These are phyloP conservation scores for Chlorociboria aeruginascens DNA, from an alignment of 495 filamentous ascomycete species.

Conservation along the genomic window DNA sequence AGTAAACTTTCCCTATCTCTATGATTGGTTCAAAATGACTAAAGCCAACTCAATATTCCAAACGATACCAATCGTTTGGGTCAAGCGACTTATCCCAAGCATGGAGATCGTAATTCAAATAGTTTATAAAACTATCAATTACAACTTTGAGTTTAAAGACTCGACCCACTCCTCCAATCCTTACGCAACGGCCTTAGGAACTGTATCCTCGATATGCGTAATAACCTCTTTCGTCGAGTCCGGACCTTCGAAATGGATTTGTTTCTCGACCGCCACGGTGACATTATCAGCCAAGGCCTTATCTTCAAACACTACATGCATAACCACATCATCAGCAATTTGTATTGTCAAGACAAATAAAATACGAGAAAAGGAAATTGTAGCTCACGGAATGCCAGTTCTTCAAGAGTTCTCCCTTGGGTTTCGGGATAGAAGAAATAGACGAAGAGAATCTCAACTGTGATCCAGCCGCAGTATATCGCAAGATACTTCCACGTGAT, in stretches of 20 bases:
- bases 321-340: not conserved
- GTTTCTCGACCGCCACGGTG: slow-evolving; percentile 35
- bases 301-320: slow-evolving; percentile 40
- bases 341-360: not conserved
- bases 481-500: slow-evolving; percentile 53
- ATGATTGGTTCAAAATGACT: no score
- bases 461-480: slow-evolving; percentile 50
- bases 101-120: no score
- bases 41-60: no score
- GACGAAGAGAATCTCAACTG: slow-evolving; percentile 43
- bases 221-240: not conserved
- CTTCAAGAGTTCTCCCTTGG: slow-evolving; percentile 47
- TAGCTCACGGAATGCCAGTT: slow-evolving; percentile 48
- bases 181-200: not conserved
- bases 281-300: slow-evolving; percentile 33
- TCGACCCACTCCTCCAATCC: not conserved
- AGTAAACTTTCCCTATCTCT: not conserved
- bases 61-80: no score
- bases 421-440: slow-evolving; percentile 59
- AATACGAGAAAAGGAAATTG: not conserved
- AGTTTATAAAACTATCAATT: no score
- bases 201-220: not conserved
- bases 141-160: not conserved
- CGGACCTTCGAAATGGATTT: slow-evolving; percentile 20
- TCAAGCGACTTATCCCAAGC: no score